Conservation (phyloP, 148 eudicot species). For the Silene conica region DNA sequence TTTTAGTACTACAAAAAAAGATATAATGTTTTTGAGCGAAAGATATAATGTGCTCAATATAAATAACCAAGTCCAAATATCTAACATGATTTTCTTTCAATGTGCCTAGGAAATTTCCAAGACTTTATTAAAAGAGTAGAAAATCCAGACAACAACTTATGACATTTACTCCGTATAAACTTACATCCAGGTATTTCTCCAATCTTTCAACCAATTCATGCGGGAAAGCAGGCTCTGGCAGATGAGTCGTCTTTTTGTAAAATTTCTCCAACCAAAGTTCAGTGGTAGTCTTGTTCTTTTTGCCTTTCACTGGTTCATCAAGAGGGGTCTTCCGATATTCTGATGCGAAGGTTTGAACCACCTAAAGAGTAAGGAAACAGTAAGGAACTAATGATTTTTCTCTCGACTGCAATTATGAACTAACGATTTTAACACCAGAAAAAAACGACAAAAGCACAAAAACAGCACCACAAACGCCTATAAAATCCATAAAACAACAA, state of each 20-base stretch:
- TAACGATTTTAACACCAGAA: no score
- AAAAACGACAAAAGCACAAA: no score
- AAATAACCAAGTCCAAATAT: no score
- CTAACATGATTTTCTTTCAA: no score
- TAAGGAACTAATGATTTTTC: neutral
- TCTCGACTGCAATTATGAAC: neutral
- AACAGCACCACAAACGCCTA: no score
- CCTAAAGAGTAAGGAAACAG: slow-evolving; percentile 45
- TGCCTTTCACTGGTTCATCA: slow-evolving; percentile 95
- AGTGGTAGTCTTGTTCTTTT: slow-evolving; percentile 83
- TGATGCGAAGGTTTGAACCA: slow-evolving; percentile 78
- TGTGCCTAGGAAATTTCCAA: no score
- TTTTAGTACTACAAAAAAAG: neutral
- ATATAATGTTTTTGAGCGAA: neutral
- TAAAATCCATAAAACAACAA: no score
- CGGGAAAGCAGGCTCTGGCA: slow-evolving; percentile 97
- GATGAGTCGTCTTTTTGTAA: slow-evolving; percentile 79
- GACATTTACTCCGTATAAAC: slow-evolving; percentile 15
- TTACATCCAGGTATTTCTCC: slow-evolving; percentile 91
- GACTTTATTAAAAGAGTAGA: neutral
- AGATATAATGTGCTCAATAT: no score
- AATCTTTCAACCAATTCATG: slow-evolving; percentile 88
- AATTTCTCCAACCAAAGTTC: slow-evolving; percentile 96
- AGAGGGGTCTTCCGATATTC: slow-evolving; percentile 88
- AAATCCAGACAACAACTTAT: neutral